Base-by-base conservation (phyloP, 2,329 filamentous ascomycete genomes). In the Curvularia sp. region DNA sequence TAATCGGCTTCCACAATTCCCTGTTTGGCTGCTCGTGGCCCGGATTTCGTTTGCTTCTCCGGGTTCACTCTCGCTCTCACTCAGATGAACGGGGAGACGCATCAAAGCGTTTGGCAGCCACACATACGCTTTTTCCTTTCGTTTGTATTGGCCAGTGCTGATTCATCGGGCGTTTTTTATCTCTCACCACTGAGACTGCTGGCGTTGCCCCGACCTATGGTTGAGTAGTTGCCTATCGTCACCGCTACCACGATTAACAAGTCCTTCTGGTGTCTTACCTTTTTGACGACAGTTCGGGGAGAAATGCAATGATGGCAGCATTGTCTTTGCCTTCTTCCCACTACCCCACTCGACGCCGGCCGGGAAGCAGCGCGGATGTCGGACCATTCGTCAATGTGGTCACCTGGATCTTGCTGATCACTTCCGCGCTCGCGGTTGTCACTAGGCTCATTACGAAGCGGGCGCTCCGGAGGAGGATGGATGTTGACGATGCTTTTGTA, bases 321-420 rank as follows among this genome's bases (percentile, higher is more conserved):
- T 20, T 49, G 18, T 12, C 31, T 67, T 69, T 55, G 46, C 55
- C 30, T 58, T 67, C 65, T 61, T 63, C 63, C 22, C 67, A 64
- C 48, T 59, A 63, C 47, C 62, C 61, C 31, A 64, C 74, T 47
- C 62, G 64, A 58, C 74, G 74, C 51, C 62, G 69, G 33, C 71
- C 68, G 6, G 72, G 72, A 49, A 74, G 70, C 20, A 62, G 61
- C 28, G 49, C 66, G 43, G 57, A 74, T 51, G 52, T 75, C 48
- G 74, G 74, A n/a, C 74, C 72, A 18, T 76, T 70, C 48, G 51
- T 76, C 48, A 68, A 75, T 52, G 74, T 76, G 47, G 64, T 76
- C 53, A 74, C 71, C 49, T 76, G 74, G 74, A 63, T 75, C 38
- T 57, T 76, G 13, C 58, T 75, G 18, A 73, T 75, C 43, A 75